Conservation (phyloP, 2,329 filamentous ascomycete species). For the Hypomyces rosellus region DNA sequence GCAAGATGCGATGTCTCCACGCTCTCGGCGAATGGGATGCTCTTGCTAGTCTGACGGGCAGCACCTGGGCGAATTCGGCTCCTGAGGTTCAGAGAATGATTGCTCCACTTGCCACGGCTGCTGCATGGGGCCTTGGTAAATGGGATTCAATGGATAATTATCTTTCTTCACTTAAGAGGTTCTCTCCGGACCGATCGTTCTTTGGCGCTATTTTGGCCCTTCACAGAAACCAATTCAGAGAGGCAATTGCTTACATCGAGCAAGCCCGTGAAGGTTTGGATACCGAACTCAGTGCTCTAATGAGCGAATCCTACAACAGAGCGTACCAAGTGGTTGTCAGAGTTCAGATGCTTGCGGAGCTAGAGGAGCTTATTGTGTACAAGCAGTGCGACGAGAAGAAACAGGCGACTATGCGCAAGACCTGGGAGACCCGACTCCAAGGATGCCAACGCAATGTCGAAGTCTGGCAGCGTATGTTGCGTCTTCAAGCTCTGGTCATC, state of each 20-base stretch:
- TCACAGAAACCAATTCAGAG: slow-evolving; percentile 91
- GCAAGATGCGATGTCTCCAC: slow-evolving; percentile 97
- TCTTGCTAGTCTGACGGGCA: slow-evolving; percentile 78
- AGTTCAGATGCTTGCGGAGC: slow-evolving; percentile 96
- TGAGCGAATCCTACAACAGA: slow-evolving; percentile 97
- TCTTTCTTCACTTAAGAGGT: slow-evolving; percentile 86
- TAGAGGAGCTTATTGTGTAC: slow-evolving; percentile 97
- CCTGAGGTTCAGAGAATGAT: slow-evolving; percentile 85
- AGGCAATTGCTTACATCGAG: slow-evolving; percentile 82
- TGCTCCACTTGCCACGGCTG: slow-evolving; percentile 87
- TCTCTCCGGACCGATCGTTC: slow-evolving; percentile 92
- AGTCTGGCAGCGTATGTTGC: slow-evolving; percentile 97
- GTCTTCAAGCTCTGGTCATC: slow-evolving; percentile 87
- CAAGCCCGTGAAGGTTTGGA: slow-evolving; percentile 90
- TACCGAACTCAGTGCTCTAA: slow-evolving; percentile 86
- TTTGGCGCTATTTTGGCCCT: slow-evolving; percentile 94
- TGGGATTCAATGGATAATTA: slow-evolving; percentile 99
- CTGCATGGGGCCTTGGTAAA: slow-evolving; percentile 91
- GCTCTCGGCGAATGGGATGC: slow-evolving; percentile 97
- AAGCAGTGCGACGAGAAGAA: slow-evolving; percentile 90
- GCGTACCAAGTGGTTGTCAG: slow-evolving; percentile 97
- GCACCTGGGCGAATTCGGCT: slow-evolving; percentile 87
- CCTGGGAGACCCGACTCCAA: slow-evolving; percentile 92
- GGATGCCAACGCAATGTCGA: slow-evolving; percentile 97
- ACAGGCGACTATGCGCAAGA: slow-evolving; percentile 82